Evolutionary conservation across 306 rosid species (phyloP).

Genomic region (Astragalus membranaceus): DNA sequence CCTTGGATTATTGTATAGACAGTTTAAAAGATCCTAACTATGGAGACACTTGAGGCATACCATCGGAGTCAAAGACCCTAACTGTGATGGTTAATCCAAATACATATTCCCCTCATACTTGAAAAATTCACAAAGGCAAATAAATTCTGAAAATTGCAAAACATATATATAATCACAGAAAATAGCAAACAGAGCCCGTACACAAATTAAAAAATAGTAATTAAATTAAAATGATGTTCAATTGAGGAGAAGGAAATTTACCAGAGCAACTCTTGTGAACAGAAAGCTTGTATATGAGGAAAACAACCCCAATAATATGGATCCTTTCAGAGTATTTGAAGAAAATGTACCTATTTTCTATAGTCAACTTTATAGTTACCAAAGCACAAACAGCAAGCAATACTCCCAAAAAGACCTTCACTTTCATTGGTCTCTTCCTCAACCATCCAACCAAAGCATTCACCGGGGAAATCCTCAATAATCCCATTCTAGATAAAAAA

Average conservation of each 20-base stretch:
- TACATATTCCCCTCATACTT: background rate
- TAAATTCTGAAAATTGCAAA: background rate
- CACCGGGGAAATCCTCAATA: slow-evolving; percentile 30
- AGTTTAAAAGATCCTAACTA: too few relatives aligned
- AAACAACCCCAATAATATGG: slow-evolving; percentile 51
- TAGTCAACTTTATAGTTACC: slow-evolving; percentile 32
- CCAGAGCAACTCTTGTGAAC: slow-evolving; percentile 77
- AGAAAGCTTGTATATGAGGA: slow-evolving; percentile 65
- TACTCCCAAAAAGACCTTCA: slow-evolving; percentile 39
- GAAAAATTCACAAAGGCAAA: background rate
- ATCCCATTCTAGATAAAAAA: slow-evolving; percentile 39
- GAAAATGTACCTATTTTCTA: slow-evolving; percentile 24
- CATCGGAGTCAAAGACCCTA: too few relatives aligned
- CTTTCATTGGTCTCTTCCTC: slow-evolving; percentile 37
- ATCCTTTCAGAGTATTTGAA: slow-evolving; percentile 41
- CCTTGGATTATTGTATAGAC: too few relatives aligned
- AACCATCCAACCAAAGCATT: slow-evolving; percentile 41
- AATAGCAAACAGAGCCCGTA: background rate
- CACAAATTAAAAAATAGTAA: background rate
- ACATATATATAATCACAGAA: too few relatives aligned
- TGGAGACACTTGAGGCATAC: too few relatives aligned
- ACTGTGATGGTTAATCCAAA: too few relatives aligned
- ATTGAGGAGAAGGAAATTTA: background rate
- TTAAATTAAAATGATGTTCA: background rate
- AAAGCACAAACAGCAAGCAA: slow-evolving; percentile 35